Conservation (phyloP, 805 yeast species). For the Debaryomyces castellii region DNA sequence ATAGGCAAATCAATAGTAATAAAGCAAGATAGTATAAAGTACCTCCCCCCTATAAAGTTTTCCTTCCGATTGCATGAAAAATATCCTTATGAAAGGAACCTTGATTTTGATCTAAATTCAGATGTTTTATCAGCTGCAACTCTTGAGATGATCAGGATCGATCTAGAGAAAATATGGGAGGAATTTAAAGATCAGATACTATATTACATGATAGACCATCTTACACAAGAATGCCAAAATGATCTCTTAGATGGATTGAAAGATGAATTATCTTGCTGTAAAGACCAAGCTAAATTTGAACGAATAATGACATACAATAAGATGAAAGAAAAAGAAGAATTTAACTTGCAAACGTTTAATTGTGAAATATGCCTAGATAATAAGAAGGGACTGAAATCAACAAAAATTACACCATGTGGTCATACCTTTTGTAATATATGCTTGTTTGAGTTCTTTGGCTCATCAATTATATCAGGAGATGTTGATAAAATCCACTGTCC, state of each 20-base stretch:
- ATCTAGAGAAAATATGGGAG: conserved; percentile 32
- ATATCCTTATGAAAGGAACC: conserved; percentile 34
- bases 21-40: conserved; percentile 9
- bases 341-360: conserved; percentile 36
- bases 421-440: conserved; percentile 53
- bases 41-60: conserved; percentile 32
- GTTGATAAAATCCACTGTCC: conserved; percentile 59
- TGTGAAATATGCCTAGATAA: conserved; percentile 60
- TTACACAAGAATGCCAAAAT: conserved; percentile 25
- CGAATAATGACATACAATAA: conserved; percentile 19
- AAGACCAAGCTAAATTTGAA: conserved; percentile 11
- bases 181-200: conserved; percentile 37
- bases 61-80: conserved; percentile 26
- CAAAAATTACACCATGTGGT: conserved; percentile 40
- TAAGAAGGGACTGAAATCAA: conserved; percentile 44
- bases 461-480: conserved; percentile 47
- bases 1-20: neutral
- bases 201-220: conserved; percentile 42
- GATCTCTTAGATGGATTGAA: conserved; percentile 9
- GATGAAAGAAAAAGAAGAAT: conserved; percentile 19
- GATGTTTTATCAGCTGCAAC: conserved; percentile 25
- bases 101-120: conserved; percentile 23
- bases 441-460: conserved; percentile 38
- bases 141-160: conserved; percentile 8
- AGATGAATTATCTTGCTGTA: conserved; percentile 4